Percentiles rank a stretch among this genome's conserved stretches.
These are phyloP conservation scores for Aulographum hederae DNA, from an alignment of 2,329 filamentous ascomycete genomes.

Conservation along the genomic window DNA sequence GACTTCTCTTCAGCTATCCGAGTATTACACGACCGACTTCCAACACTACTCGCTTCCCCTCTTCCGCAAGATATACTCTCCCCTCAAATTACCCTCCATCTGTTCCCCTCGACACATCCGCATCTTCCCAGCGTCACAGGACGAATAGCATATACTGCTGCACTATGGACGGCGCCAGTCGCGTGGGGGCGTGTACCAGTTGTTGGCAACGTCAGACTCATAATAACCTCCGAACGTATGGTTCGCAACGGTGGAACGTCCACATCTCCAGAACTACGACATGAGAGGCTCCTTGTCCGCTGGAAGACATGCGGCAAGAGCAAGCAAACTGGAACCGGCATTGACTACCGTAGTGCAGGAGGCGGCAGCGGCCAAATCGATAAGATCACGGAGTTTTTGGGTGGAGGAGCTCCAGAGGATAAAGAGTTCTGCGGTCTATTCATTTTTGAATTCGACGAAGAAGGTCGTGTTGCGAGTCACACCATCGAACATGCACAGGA, in stretches of 20 bases:
- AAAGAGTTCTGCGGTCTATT: constrained; percentile 83
- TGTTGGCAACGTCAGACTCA: constrained; percentile 72
- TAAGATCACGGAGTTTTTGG: constrained; percentile 36
- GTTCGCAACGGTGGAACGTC: constrained; percentile 32
- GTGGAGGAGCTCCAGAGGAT: constrained; percentile 32
- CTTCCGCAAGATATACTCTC: constrained; percentile 44
- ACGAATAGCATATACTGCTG: constrained; percentile 76
- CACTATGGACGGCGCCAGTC: constrained; percentile 87
- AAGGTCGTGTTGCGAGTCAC: constrained; percentile 70
- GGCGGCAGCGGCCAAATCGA: constrained; percentile 22
- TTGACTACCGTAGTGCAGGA: constrained; percentile 16
- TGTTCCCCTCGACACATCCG: constrained; percentile 59
- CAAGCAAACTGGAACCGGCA: constrained; percentile 24
- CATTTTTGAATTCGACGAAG: constrained; percentile 83
- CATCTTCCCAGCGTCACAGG: constrained; percentile 87
- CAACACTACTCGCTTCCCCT: constrained; percentile 40
- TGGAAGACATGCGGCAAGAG: constrained; percentile 57
- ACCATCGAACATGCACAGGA: constrained; percentile 90
- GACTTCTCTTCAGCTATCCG: constrained; percentile 32
- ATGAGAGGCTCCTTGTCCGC: constrained; percentile 75
- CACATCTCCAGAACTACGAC: constrained; percentile 10
- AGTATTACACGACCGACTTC: constrained; percentile 42
- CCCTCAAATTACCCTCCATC: constrained; percentile 41
- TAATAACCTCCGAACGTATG: constrained; percentile 83
- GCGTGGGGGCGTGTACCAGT: constrained; percentile 90